Conservation (phyloP, 441 rosid species). For the Pelargonium australe region DNA sequence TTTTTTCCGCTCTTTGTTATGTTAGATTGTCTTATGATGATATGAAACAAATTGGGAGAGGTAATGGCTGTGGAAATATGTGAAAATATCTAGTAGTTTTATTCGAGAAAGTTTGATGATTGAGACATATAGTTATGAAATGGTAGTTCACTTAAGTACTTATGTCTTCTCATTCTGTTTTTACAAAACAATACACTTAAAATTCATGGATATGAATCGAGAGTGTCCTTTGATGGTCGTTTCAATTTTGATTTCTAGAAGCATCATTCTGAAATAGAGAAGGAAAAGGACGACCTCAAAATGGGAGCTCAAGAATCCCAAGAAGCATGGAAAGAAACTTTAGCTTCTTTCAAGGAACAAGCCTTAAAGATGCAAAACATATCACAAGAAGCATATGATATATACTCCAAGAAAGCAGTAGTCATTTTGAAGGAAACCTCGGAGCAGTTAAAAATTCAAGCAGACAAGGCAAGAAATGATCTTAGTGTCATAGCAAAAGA, state of each 20-base stretch:
- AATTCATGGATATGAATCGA: not conserved
- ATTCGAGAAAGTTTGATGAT: not conserved
- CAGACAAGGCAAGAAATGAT: conserved; percentile 64
- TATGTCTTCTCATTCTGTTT: not conserved
- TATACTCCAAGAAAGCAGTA: conserved; percentile 57
- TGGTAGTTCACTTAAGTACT: not conserved
- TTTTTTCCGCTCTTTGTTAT: not conserved
- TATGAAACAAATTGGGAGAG: not conserved
- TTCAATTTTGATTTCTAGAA: conserved; percentile 28
- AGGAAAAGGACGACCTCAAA: conserved; percentile 33
- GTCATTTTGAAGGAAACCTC: conserved; percentile 55
- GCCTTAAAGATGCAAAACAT: conserved; percentile 66
- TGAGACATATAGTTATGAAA: not conserved
- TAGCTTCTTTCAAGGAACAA: conserved; percentile 64
- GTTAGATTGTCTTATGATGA: not conserved
- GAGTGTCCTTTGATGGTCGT: not conserved
- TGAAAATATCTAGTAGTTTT: not conserved
- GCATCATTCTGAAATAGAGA: conserved; percentile 52
- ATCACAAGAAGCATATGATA: conserved; percentile 65
- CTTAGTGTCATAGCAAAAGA: conserved; percentile 50
- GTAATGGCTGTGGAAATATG: not conserved
- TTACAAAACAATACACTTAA: not conserved
- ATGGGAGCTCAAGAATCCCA: conserved; percentile 41
- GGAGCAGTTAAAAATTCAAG: conserved; percentile 62
- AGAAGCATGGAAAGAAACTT: conserved; percentile 76